phyloP scores from a whole-genome alignment of 2,329 filamentous ascomycete genomes.

The Sclerotinia nivalis region DNA sequence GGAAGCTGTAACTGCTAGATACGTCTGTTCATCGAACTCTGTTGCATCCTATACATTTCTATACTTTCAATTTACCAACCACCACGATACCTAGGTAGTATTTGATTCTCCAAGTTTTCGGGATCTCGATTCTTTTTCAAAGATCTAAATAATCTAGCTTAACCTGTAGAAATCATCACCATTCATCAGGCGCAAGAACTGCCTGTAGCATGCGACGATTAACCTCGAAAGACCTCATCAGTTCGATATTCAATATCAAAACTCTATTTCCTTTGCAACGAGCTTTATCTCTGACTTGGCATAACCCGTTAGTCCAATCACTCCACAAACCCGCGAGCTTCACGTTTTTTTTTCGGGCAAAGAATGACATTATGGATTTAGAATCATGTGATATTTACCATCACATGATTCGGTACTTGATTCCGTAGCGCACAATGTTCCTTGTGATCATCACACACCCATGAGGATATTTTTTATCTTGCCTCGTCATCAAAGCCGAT shows the following conservation, averaged over 20 bases:
- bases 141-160: not conserved
- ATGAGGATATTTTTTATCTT: too few relatives aligned
- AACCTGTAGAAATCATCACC: not conserved
- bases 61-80: too few relatives aligned
- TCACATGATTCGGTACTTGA: not conserved
- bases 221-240: not conserved
- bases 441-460: constrained; percentile 5
- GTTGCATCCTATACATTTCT: not conserved
- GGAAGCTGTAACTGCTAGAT: not conserved
- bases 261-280: not conserved
- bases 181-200: not conserved
- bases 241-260: not conserved
- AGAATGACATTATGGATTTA: too few relatives aligned
- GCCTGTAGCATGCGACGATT: not conserved
- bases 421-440: not conserved
- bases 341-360: too few relatives aligned
- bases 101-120: not conserved
- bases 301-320: not conserved
- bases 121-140: not conserved
- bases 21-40: not conserved
- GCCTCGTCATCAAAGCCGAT: not conserved
- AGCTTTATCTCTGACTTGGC: not conserved
- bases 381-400: not conserved
- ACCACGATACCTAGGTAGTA: not conserved
- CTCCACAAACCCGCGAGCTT: not conserved